Base-by-base conservation (phyloP, 805 yeast genomes). In the Suhomyces prunicola region DNA sequence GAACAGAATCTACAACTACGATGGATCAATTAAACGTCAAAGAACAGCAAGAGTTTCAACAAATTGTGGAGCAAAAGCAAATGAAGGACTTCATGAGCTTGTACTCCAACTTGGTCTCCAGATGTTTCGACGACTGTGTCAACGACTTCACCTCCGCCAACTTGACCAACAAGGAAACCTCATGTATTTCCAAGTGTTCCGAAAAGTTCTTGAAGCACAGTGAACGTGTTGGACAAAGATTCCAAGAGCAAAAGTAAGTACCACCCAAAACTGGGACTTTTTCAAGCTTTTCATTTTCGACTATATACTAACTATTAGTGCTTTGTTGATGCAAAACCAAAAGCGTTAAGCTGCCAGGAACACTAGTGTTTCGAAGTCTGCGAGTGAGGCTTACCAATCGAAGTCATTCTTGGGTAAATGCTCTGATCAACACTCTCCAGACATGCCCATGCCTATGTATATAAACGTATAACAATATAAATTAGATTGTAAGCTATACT, bases 1-100 rank as follows among this genome's bases (percentile, higher is more conserved):
- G 23, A 17, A 39, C 23, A 39, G 42, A 23, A 42, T 12, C 19
- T 9, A 42, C 17, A 22, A 42, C 23, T 62, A 81, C 62, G 50
- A 93, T 93, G 99, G 99, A 93, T 68, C 96, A 90, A 74, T 81
- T 93, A 64, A 93, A 93, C 81, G 86, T 85, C 69, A 88, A 90
- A 71, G 99, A 93, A 77, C 98, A 94, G 77, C 97, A 91, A 75
- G 93, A 91, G 65, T 93, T 93, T 76, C 97, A 91, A 76, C 92
- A 87, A 72, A 78, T 93, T 59, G 96, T 93, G 59, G 99, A 93
- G 77, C 92, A 88, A 71, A 93, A 93, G 81, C 99, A 93, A 77
- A 92, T 94, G 97, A 89, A 88, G 74, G 99, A 93, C 73, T 94
- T 93, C 86, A 93, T 94, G 98, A 87, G 94, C 71, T 84, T 84